Evolutionary conservation across 148 eudicot species (phyloP).

Genomic region (Persicaria maculosa): DNA sequence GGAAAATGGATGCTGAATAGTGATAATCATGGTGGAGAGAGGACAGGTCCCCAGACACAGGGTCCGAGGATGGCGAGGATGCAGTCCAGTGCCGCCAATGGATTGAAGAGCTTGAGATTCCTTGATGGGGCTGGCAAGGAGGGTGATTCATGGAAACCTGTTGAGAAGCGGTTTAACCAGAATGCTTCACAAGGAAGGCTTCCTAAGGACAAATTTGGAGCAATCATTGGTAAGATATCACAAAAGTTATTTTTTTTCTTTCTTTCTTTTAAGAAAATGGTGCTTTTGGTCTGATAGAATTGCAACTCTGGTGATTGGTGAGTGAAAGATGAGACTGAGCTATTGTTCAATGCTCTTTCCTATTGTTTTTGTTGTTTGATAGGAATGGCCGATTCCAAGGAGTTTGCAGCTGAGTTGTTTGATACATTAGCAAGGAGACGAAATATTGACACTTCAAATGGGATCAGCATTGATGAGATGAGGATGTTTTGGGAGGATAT

Average conservation of each 20-base stretch:
- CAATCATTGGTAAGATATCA: conserved; percentile 59
- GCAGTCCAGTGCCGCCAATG: conserved; percentile 51
- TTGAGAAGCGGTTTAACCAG: conserved; percentile 55
- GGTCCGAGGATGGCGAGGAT: conserved; percentile 34
- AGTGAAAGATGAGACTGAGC: not conserved
- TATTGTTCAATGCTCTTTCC: not conserved
- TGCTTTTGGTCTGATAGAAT: too few relatives aligned
- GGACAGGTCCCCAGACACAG: not conserved
- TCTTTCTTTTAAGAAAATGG: not conserved
- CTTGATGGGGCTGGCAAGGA: conserved; percentile 71
- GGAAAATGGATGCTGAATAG: conserved; percentile 17
- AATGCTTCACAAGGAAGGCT: conserved; percentile 49
- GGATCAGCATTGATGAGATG: conserved; percentile 54
- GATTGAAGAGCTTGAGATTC: conserved; percentile 66
- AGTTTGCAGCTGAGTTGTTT: conserved; percentile 69
- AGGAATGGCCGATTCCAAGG: conserved; percentile 81
- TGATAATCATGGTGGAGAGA: not conserved
- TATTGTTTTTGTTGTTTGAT: conserved; percentile 10
- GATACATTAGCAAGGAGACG: conserved; percentile 79
- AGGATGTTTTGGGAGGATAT: conserved; percentile 86
- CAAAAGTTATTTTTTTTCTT: not conserved
- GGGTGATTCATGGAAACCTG: conserved; percentile 62
- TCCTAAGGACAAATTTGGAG: conserved; percentile 59
- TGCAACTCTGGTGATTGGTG: not conserved
- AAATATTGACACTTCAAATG: conserved; percentile 42